Evolutionary conservation across 306 rosid species (phyloP).

Genomic region (Luffa acutangula): DNA sequence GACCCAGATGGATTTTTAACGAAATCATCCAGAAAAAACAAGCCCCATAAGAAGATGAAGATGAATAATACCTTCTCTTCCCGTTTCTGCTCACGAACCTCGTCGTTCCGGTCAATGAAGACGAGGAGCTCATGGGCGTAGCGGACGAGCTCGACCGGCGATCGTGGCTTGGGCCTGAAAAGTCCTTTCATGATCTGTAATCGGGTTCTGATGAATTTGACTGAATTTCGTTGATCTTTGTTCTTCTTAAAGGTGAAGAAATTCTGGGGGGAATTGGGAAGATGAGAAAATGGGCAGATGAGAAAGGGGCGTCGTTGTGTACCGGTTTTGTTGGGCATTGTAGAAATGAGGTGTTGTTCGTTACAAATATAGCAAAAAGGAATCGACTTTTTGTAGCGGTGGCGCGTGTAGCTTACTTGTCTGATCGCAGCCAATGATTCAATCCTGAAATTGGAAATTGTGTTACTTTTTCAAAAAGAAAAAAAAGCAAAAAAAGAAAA

Average conservation of each 20-base stretch:
- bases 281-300: not conserved
- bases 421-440: not conserved
- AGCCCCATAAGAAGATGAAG: not conserved
- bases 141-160: slow-evolving; percentile 35
- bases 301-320: not conserved
- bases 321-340: slow-evolving; percentile 15
- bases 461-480: too few species aligned
- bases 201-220: not conserved
- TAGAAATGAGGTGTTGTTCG: slow-evolving; percentile 2
- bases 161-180: slow-evolving; percentile 31
- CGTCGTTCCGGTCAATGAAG: slow-evolving; percentile 13
- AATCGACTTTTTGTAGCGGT: not conserved
- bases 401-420: not conserved
- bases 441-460: not conserved
- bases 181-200: slow-evolving; percentile 19
- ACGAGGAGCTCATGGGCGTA: slow-evolving; percentile 28
- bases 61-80: slow-evolving; percentile 34
- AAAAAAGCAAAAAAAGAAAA: too few species aligned
- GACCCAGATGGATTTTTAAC: not conserved
- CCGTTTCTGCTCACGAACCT: slow-evolving; percentile 23
- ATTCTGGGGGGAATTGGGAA: not conserved
- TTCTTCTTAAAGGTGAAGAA: not conserved
- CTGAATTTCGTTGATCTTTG: not conserved
- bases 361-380: slow-evolving; percentile 5
- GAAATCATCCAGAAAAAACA: not conserved